phyloP scores from a whole-genome alignment of 2,329 filamentous ascomycete genomes.

The Beauveria pseudobassiana region DNA sequence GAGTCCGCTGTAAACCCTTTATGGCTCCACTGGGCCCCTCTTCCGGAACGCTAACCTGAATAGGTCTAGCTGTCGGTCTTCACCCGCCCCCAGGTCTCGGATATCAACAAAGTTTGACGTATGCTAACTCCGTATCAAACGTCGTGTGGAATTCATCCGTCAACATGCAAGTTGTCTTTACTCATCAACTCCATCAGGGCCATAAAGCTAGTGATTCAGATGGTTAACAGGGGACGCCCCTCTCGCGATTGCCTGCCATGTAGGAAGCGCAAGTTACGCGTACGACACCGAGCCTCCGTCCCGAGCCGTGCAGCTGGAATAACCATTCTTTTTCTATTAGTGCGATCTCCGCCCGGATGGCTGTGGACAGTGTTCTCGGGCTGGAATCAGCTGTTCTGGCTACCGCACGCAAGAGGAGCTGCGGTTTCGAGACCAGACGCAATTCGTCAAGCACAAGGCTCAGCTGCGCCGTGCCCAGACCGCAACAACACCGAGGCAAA shows the following conservation, averaged over 20 bases:
- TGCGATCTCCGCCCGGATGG: conserved; percentile 16
- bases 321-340: conserved; percentile 6
- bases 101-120: neutral
- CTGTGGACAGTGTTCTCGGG: conserved; percentile 20
- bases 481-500: neutral
- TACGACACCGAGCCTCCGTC: neutral
- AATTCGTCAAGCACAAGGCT: conserved; percentile 13
- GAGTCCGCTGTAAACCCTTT: neutral
- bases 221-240: conserved; percentile 18
- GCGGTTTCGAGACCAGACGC: conserved; percentile 19
- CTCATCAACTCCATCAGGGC: neutral
- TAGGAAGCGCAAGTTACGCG: conserved; percentile 19
- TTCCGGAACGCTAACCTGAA: conserved; percentile 1
- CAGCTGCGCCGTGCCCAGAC: neutral
- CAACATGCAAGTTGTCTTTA: neutral
- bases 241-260: conserved; percentile 20
- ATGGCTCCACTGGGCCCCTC: neutral
- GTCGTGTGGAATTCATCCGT: neutral
- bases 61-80: neutral
- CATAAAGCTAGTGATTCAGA: conserved; percentile 1
- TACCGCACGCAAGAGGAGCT: conserved; percentile 19
- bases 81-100: neutral
- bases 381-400: conserved; percentile 18
- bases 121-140: neutral
- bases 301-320: neutral